These are phyloP conservation scores for Micractinium conductrix DNA, from an alignment of 139 green algal species.

Conservation along the genomic window DNA sequence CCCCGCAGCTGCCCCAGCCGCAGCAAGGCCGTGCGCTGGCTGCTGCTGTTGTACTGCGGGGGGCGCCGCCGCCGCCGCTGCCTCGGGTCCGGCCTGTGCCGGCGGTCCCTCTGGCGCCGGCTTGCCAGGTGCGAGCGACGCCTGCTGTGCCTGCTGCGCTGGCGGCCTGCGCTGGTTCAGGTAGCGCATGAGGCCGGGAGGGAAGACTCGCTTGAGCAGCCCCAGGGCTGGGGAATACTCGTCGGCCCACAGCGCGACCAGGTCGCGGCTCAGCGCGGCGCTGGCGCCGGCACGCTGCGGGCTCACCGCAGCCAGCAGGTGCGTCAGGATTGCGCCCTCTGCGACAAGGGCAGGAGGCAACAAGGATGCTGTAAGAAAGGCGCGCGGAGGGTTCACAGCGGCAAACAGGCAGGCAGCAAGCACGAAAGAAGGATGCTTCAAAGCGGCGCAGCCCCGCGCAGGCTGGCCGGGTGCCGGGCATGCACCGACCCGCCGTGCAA, in stretches of 20 bases:
- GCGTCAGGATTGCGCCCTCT: conserved; percentile 84
- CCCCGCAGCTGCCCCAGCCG: not conserved
- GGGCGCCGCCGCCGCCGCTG: not conserved
- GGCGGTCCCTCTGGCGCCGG: not conserved
- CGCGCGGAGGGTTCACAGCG: not conserved
- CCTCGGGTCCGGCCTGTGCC: not conserved
- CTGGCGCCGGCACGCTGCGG: not conserved
- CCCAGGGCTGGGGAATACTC: conserved; percentile 74
- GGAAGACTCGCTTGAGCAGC: conserved; percentile 77
- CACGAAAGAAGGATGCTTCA: not conserved
- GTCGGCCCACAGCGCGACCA: conserved; percentile 86
- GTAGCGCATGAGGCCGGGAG: conserved; percentile 78
- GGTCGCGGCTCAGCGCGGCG: conserved; percentile 60
- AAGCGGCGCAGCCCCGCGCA: no score
- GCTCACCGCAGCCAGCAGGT: conserved; percentile 69
- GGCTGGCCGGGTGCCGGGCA: no score
- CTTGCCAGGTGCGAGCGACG: not conserved
- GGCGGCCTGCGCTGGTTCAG: conserved; percentile 47
- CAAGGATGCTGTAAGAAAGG: no score
- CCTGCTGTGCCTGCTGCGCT: not conserved
- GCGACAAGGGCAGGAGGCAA: no score
- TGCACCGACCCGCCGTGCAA: no score
- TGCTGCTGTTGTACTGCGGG: not conserved
- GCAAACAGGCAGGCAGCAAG: not conserved
- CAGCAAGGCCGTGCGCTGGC: not conserved